Evolutionary conservation across 1,284 basidiomycete genomes (phyloP), one percentile per base, ranked within the genome.

Genomic region (Papiliotrema flavescens): DNA sequence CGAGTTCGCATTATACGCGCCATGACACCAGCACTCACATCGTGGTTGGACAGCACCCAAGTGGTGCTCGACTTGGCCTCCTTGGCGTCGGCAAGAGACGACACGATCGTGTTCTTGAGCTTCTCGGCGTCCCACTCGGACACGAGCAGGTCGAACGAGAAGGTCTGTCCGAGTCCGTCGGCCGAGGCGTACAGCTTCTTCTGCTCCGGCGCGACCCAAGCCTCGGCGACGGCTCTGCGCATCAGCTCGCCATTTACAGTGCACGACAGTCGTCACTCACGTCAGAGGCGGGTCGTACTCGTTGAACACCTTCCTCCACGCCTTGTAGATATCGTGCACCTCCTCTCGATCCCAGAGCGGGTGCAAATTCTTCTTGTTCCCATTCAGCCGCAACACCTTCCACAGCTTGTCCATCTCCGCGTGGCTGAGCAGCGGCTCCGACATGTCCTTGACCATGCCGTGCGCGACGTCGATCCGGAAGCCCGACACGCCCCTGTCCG

Each of bases 401-500:
- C 26, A 55, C 28, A 63, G 24, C 47, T 56, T 40, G 22, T 47
- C 24, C 39, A 64, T 28, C 24, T 60, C 55, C 44, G 53, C 48
- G 49, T 62, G 55, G 5, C 39, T 49, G 3, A 49, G 53, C n/a
- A 69, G 39, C 3, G 60, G 58, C 2, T 51, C 49, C 8, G 35
- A 39, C 51, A 70, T 52, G 48, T 71, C 55, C 58, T 73, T 73
- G 39, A 54, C 50, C 40, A 66, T 52, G 13, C 51, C 67, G 48
- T 69, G 64, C 7, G 71, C 71, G 41, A 73, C 71, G 40, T 73
- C 71, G 32, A 73, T 61, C 15, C 85, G 78, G 73, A 89, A 90
- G 2, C 88, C 89, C 57, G 87, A 84, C 56, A 85, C 85, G 4
- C 88, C 87, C 56, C 83, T 78, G 54, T 85, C 81, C 23, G 85